Percentiles rank a stretch among this genome's conserved stretches.
phyloP scores from a whole-genome alignment of 495 filamentous ascomycete genomes.

The Hypoxylon subgilvum region DNA sequence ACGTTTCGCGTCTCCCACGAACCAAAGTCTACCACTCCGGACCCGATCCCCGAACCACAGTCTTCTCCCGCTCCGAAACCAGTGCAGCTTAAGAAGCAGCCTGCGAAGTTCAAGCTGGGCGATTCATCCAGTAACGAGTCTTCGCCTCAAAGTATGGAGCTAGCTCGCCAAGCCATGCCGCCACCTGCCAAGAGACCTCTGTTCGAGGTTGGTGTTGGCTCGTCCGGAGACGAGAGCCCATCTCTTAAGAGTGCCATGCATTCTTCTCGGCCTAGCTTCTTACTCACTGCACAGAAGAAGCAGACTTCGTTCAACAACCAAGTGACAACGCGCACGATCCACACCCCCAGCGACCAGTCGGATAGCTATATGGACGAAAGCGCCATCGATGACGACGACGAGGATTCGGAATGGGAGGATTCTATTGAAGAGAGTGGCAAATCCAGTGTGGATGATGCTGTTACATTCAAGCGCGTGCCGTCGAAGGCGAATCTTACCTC shows the following conservation, averaged over 20 bases:
- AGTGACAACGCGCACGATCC: conserved; percentile 68
- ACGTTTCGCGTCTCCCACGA: conserved; percentile 54
- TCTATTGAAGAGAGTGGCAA: conserved; percentile 85
- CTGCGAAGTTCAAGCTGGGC: conserved; percentile 61
- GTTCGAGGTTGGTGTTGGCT: conserved; percentile 77
- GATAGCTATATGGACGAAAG: conserved; percentile 78
- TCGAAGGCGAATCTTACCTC: conserved; percentile 85
- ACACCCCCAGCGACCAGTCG: conserved; percentile 69
- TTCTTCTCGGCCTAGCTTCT: conserved; percentile 51
- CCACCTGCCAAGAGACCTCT: conserved; percentile 68
- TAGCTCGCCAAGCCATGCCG: conserved; percentile 56
- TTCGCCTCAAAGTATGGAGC: conserved; percentile 55
- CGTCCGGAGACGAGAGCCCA: conserved; percentile 73
- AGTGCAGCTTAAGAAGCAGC: conserved; percentile 56
- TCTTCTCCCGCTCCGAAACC: conserved; percentile 56
- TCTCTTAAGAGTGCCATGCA: conserved; percentile 75
- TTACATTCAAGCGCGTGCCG: conserved; percentile 87
- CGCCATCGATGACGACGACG: conserved; percentile 87
- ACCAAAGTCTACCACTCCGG: conserved; percentile 32
- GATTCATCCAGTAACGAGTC: conserved; percentile 57
- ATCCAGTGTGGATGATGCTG: conserved; percentile 77
- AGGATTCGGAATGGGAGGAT: conserved; percentile 89
- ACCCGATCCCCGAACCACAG: conserved; percentile 51
- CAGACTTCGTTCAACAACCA: conserved; percentile 84
- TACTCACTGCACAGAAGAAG: conserved; percentile 66